phyloP scores from a whole-genome alignment of 495 filamentous ascomycete genomes.

The Penicillium diatomitis region DNA sequence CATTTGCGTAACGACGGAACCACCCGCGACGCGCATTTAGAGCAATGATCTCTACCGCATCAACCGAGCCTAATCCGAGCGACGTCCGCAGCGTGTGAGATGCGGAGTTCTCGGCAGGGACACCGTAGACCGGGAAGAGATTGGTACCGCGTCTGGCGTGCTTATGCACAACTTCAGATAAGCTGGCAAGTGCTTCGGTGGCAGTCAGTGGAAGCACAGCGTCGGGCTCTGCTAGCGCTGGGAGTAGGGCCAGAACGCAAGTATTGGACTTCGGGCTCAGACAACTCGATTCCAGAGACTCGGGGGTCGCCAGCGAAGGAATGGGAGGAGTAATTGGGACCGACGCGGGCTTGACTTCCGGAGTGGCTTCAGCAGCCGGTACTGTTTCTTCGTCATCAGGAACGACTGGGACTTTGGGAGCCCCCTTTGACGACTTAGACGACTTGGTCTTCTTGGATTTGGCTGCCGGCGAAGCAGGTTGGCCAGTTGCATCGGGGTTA shows the following conservation, averaged over 20 bases:
- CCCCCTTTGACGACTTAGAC: constrained; percentile 22
- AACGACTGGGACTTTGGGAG: constrained; percentile 5
- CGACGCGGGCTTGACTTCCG: constrained; percentile 35
- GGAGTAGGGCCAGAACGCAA: constrained; percentile 76
- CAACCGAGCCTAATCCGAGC: constrained; percentile 47
- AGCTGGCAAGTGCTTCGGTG: constrained; percentile 48
- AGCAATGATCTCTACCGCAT: constrained; percentile 57
- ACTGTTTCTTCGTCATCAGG: constrained; percentile 33
- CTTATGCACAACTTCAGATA: constrained; percentile 71
- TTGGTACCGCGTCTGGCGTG: constrained; percentile 52
- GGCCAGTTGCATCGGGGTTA: constrained; percentile 49
- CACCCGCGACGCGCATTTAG: constrained; percentile 77
- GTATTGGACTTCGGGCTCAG: constrained; percentile 67
- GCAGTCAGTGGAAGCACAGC: constrained; percentile 33
- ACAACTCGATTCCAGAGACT: constrained; percentile 60
- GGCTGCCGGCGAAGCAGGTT: constrained; percentile 35
- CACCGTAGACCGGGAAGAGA: constrained; percentile 74
- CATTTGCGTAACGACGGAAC: constrained; percentile 65
- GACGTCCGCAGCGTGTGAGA: constrained; percentile 46
- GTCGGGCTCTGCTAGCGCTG: constrained; percentile 41
- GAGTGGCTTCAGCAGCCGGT: constrained; percentile 31
- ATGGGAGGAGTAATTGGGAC: constrained; percentile 36
- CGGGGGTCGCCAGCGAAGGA: constrained; percentile 44
- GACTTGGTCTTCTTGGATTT: constrained; percentile 41
- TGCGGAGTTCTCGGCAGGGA: constrained; percentile 54